Conservation (phyloP, 1,284 basidiomycete species). For the Moesziomyces sp. region DNA sequence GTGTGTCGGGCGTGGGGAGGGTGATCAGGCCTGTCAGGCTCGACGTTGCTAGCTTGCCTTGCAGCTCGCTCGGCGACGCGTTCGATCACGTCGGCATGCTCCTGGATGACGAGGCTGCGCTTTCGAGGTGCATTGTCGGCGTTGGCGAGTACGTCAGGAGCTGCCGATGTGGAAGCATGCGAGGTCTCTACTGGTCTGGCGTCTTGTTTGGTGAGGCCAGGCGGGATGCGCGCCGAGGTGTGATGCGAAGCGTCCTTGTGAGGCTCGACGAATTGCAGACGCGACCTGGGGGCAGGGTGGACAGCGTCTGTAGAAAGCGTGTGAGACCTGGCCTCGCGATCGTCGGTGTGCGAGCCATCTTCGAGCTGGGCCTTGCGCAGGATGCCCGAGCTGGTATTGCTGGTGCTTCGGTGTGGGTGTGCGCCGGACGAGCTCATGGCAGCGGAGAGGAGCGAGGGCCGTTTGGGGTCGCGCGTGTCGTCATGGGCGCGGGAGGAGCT, state of each 20-base stretch:
- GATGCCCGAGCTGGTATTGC: conserved; percentile 27
- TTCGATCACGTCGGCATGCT: conserved; percentile 43
- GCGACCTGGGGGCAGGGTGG: conserved; percentile 9
- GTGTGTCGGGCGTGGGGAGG: conserved; percentile 6
- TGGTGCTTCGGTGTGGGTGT: conserved; percentile 17
- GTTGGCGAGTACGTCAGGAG: conserved; percentile 2
- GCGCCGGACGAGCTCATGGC: conserved; percentile 14
- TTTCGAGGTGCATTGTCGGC: conserved; percentile 21
- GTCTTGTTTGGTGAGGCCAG: background rate
- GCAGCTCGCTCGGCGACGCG: conserved; percentile 46
- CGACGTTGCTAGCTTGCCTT: conserved; percentile 16
- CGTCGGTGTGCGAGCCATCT: background rate
- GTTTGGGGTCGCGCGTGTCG: conserved; percentile 4
- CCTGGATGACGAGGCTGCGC: conserved; percentile 48
- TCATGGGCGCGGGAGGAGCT: background rate
- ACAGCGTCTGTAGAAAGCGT: background rate
- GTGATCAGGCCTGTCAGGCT: conserved; percentile 22
- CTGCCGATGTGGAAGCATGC: background rate
- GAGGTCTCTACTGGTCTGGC: background rate
- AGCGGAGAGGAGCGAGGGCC: conserved; percentile 25
- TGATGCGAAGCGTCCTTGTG: conserved; percentile 7
- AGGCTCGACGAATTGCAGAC: conserved; percentile 43
- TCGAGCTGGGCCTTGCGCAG: conserved; percentile 18
- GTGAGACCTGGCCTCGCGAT: conserved; percentile 1
- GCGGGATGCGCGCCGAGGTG: conserved; percentile 6